These are phyloP conservation scores for Umbelopsis sp. DNA, from an alignment of 371 early-diverging fungal genomes.

Conservation along the genomic window DNA sequence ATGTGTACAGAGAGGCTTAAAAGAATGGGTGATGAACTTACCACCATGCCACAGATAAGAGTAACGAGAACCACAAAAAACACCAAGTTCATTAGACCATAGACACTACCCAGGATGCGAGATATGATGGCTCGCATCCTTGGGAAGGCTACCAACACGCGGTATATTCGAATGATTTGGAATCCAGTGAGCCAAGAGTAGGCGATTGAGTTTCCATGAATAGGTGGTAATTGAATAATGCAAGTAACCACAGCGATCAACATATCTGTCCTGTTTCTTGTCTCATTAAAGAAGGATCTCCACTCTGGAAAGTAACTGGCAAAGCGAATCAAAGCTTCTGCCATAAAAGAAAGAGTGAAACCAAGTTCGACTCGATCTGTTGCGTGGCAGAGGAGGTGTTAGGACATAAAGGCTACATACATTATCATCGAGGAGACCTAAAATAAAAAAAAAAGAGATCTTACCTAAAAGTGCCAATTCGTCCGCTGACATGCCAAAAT, in stretches of 20 bases:
- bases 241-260: conserved; percentile 56
- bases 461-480: conserved; percentile 35
- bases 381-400: background rate
- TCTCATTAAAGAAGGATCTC: conserved; percentile 49
- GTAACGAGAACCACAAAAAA: conserved; percentile 65
- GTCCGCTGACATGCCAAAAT: conserved; percentile 38
- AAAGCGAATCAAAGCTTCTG: conserved; percentile 58
- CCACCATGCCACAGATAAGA: conserved; percentile 60
- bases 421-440: no score
- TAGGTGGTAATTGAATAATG: conserved; percentile 56
- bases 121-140: conserved; percentile 54
- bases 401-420: background rate
- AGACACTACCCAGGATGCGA: conserved; percentile 61
- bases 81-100: conserved; percentile 64
- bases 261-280: conserved; percentile 54
- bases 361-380: conserved; percentile 49
- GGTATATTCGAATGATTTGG: conserved; percentile 63
- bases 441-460: no score
- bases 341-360: conserved; percentile 58
- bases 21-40: conserved; percentile 25
- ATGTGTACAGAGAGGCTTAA: background rate
- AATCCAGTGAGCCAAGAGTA: conserved; percentile 70
- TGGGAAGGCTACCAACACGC: conserved; percentile 60
- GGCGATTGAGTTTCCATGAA: conserved; percentile 35
- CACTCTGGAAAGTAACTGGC: conserved; percentile 39